Percentiles rank a stretch among this genome's conserved stretches.
phyloP scores from a whole-genome alignment of 2,329 filamentous ascomycete genomes.

The Hymenoscyphus fructigenus region DNA sequence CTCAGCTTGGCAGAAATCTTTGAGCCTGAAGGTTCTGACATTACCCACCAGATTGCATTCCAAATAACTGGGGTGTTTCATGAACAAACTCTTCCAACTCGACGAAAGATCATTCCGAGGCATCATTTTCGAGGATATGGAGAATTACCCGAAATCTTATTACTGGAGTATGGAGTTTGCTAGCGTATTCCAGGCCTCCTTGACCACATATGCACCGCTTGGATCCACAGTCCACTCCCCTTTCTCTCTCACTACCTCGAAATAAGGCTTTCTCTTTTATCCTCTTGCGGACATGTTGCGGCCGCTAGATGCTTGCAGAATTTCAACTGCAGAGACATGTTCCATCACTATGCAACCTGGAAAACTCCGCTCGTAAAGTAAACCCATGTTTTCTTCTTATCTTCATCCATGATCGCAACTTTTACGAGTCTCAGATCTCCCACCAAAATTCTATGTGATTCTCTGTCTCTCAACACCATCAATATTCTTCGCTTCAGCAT shows the following conservation, averaged over 20 bases:
- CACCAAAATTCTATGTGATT: neutral
- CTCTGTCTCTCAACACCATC: neutral
- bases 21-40: neutral
- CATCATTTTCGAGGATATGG: neutral
- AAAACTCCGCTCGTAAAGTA: neutral
- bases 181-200: too few species aligned
- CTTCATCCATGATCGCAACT: neutral
- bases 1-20: neutral
- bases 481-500: neutral
- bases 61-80: neutral
- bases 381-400: constrained; percentile 2
- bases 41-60: neutral
- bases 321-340: too few species aligned
- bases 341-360: neutral
- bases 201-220: too few species aligned
- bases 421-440: neutral
- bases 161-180: too few species aligned
- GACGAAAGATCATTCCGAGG: neutral
- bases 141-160: too few species aligned
- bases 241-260: too few species aligned
- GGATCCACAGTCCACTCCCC: too few species aligned
- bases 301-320: neutral
- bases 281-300: neutral
- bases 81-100: neutral
- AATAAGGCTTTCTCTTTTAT: neutral